Evolutionary conservation across 2,329 filamentous ascomycete genomes (phyloP).

Genomic region (Spiromastix sp.): DNA sequence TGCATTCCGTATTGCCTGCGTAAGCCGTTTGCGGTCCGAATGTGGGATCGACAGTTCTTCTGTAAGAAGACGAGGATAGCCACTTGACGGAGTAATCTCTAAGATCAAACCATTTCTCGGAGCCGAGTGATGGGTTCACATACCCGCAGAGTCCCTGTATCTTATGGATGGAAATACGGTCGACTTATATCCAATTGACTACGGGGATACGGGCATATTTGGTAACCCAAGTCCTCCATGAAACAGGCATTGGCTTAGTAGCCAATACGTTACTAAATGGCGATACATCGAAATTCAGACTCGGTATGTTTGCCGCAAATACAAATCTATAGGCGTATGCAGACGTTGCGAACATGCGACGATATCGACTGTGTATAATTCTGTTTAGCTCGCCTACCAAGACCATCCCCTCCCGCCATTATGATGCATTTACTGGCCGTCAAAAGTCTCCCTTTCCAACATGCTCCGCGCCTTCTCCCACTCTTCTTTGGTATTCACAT

Average conservation of each 20-base stretch:
- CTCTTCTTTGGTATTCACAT: constrained; percentile 23
- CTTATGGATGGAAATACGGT: constrained; percentile 11
- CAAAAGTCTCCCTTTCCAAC: neutral
- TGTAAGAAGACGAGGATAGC: no score
- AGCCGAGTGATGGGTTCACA: constrained; percentile 18
- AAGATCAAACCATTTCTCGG: constrained; percentile 16
- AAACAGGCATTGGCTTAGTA: neutral
- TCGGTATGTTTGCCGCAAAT: neutral
- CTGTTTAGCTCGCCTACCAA: neutral
- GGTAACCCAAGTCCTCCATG: no score
- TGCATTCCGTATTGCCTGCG: no score
- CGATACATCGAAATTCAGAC: neutral
- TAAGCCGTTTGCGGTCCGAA: no score
- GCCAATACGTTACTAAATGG: neutral
- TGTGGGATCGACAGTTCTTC: no score
- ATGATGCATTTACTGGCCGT: neutral
- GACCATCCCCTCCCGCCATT: constrained; percentile 5
- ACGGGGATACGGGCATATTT: neutral
- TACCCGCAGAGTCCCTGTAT: constrained; percentile 10
- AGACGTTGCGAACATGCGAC: neutral
- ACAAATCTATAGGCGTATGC: neutral
- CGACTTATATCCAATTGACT: neutral
- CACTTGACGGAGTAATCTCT: no score
- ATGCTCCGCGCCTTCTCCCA: constrained; percentile 33
- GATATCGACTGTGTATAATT: neutral